phyloP scores from a whole-genome alignment of 495 filamentous ascomycete species.

The Filosporella fistucella region DNA sequence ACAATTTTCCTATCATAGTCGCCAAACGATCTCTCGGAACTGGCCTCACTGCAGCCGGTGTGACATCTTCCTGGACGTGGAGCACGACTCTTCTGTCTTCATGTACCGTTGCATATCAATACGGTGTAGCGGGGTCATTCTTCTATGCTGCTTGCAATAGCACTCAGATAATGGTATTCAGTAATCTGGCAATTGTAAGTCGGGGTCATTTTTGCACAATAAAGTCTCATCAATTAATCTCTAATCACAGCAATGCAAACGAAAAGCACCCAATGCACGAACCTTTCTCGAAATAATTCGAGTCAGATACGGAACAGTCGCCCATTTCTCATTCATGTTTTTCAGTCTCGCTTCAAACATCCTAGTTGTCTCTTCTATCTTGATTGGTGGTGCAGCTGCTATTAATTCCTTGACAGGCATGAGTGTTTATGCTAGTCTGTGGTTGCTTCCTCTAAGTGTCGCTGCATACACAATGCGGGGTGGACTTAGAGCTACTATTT shows the following conservation, averaged over 20 bases:
- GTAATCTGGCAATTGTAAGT: slow-evolving; percentile 1
- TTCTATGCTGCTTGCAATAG: slow-evolving; percentile 7
- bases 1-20: not conserved
- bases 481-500: slow-evolving; percentile 35
- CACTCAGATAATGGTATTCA: slow-evolving; percentile 4
- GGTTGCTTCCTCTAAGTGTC: not conserved
- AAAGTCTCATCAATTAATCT: not conserved
- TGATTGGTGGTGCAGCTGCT: not conserved
- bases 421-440: not conserved
- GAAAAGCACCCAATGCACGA: slow-evolving; percentile 38
- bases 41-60: not conserved
- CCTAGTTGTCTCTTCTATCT: not conserved
- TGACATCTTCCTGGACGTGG: not conserved
- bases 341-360: not conserved
- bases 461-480: slow-evolving; percentile 8
- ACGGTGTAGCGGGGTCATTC: slow-evolving; percentile 1
- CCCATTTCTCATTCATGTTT: slow-evolving; percentile 33
- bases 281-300: slow-evolving; percentile 39
- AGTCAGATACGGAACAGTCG: slow-evolving; percentile 29
- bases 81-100: not conserved
- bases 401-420: not conserved
- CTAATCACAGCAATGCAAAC: slow-evolving; percentile 23
- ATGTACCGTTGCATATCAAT: slow-evolving; percentile 1
- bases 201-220: not conserved
- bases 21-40: not conserved